These are phyloP conservation scores for Pichia sp. DNA, from an alignment of 1,139 yeast genomes.

Conservation along the genomic window DNA sequence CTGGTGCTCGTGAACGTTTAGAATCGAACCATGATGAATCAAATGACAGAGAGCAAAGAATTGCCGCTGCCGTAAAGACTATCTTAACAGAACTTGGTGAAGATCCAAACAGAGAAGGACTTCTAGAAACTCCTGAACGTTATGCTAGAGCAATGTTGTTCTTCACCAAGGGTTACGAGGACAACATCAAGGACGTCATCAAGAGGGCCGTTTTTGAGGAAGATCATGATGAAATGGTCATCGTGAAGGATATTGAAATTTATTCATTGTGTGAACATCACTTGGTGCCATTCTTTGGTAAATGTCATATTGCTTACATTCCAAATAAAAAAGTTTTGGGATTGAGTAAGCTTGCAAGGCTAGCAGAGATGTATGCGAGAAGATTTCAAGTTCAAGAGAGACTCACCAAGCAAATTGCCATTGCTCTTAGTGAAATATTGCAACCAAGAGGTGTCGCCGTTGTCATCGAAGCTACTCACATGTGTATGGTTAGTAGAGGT, in stretches of 20 bases:
- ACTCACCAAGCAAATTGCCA: conserved; percentile 92
- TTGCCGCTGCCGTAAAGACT: conserved; percentile 79
- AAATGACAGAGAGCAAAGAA: conserved; percentile 56
- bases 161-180: conserved; percentile 96
- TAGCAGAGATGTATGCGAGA: conserved; percentile 95
- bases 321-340: conserved; percentile 96
- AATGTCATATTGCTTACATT: conserved; percentile 92
- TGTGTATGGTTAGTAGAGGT: conserved; percentile 99
- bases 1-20: conserved; percentile 74
- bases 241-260: conserved; percentile 89
- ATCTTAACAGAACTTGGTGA: conserved; percentile 86
- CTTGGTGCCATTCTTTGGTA: conserved; percentile 93
- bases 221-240: conserved; percentile 98
- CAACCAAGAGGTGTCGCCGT: conserved; percentile 98
- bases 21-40: conserved; percentile 61
- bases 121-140: conserved; percentile 89
- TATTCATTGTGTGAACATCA: conserved; percentile 96
- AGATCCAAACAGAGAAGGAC: conserved; percentile 82
- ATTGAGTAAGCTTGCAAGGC: conserved; percentile 82
- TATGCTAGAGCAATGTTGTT: conserved; percentile 95
- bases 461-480: conserved; percentile 94
- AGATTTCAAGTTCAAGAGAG: conserved; percentile 96
- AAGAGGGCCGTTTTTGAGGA: conserved; percentile 96
- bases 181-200: conserved; percentile 82
- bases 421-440: conserved; percentile 85